Evolutionary conservation across 1,284 basidiomycete species (phyloP).

Genomic region (Neolentinus lepideus): DNA sequence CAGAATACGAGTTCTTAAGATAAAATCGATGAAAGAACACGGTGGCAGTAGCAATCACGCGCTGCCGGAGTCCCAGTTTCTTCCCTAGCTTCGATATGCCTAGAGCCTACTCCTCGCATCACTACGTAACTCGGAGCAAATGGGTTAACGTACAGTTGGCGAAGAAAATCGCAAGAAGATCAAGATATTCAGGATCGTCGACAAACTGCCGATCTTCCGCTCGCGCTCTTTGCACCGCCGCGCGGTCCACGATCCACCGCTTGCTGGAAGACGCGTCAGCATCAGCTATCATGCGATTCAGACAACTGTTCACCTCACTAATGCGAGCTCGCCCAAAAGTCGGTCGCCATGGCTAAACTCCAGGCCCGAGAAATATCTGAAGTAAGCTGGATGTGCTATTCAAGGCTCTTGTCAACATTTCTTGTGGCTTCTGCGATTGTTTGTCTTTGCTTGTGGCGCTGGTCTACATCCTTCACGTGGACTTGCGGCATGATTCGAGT

Average conservation of each 20-base stretch:
- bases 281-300: conserved; percentile 1
- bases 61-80: conserved; percentile 77
- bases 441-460: too few relatives aligned
- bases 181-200: conserved; percentile 65
- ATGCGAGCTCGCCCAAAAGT: conserved; percentile 73
- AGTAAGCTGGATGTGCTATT: too few relatives aligned
- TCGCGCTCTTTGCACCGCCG: conserved; percentile 65
- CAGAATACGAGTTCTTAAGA: conserved; percentile 87
- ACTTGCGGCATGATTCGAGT: too few relatives aligned
- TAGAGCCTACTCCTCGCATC: conserved; percentile 26
- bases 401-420: too few relatives aligned
- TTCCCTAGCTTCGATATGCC: conserved; percentile 87
- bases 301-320: conserved; percentile 39
- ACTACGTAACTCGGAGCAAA: too few relatives aligned
- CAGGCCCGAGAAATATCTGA: too few relatives aligned
- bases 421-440: too few relatives aligned
- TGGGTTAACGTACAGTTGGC: conserved; percentile 74
- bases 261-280: conserved; percentile 42
- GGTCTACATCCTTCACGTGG: too few relatives aligned
- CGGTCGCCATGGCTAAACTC: conserved; percentile 49
- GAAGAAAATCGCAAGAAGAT: conserved; percentile 81
- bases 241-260: conserved; percentile 84
- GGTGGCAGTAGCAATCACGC: conserved; percentile 88
- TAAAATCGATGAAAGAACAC: conserved; percentile 96
- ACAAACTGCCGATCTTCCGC: conserved; percentile 73